phyloP scores from a whole-genome alignment of 306 rosid species.

The Acacia melanoxylon region DNA sequence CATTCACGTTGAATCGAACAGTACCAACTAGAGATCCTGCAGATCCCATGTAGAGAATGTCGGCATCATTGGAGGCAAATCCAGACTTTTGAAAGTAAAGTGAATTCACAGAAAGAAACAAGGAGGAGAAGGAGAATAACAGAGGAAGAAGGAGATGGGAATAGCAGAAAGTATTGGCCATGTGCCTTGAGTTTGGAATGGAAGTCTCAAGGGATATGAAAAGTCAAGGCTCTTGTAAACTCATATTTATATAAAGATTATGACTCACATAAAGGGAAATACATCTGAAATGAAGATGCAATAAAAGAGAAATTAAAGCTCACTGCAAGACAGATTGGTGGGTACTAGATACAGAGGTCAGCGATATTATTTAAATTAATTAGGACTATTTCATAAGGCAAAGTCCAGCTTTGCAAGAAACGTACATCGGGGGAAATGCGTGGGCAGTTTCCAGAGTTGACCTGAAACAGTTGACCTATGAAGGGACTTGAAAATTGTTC shows the following conservation, averaged over 20 bases:
- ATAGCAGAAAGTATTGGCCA: not conserved
- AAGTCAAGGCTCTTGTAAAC: not conserved
- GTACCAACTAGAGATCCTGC: slow-evolving; percentile 27
- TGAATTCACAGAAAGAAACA: slow-evolving; percentile 1
- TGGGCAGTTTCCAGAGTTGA: not conserved
- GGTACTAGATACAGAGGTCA: not conserved
- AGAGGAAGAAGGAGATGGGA: not conserved
- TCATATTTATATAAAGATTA: not conserved
- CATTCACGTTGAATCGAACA: slow-evolving; percentile 8
- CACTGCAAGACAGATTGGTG: not conserved
- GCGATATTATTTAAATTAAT: not conserved
- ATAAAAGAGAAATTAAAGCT: not conserved
- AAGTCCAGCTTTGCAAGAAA: not conserved
- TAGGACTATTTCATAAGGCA: not conserved
- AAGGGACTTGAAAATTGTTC: not conserved
- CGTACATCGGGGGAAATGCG: not conserved
- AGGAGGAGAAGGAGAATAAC: not conserved
- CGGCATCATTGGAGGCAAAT: slow-evolving; percentile 3
- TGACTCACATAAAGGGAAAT: not conserved
- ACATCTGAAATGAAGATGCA: too few relatives aligned
- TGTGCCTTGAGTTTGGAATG: not conserved
- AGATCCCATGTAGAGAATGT: slow-evolving; percentile 42
- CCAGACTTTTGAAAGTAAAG: slow-evolving; percentile 16
- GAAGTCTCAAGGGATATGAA: not conserved
- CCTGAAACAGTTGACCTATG: not conserved